These are phyloP conservation scores for Solanum pimpinellifolium DNA, from an alignment of 257 asterid genomes.

Conservation along the genomic window DNA sequence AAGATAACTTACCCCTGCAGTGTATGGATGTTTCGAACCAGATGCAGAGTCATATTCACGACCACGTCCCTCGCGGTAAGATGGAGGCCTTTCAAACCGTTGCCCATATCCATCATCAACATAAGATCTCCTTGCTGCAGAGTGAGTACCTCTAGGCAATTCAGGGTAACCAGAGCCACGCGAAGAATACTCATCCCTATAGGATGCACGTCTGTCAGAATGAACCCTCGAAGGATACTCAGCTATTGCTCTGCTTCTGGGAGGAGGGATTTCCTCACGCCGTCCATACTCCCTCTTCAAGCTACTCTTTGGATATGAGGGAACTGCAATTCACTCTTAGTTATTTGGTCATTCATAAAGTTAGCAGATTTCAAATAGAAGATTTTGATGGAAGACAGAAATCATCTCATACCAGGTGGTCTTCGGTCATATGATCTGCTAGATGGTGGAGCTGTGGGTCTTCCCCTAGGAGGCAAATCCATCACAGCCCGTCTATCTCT, in stretches of 20 bases:
- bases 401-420: slow-evolving; percentile 56
- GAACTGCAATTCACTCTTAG: slow-evolving; percentile 26
- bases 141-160: slow-evolving; percentile 52
- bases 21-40: slow-evolving; percentile 86
- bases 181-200: slow-evolving; percentile 69
- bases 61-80: slow-evolving; percentile 62
- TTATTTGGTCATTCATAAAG: neutral
- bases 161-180: slow-evolving; percentile 72
- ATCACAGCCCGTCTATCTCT: slow-evolving; percentile 69
- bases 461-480: slow-evolving; percentile 57
- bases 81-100: slow-evolving; percentile 79
- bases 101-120: slow-evolving; percentile 71
- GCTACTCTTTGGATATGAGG: slow-evolving; percentile 64
- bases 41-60: slow-evolving; percentile 62
- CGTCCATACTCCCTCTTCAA: slow-evolving; percentile 65
- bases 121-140: slow-evolving; percentile 66
- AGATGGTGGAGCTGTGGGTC: slow-evolving; percentile 58
- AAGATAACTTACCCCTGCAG: slow-evolving; percentile 37
- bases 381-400: neutral
- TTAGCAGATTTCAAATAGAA: neutral
- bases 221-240: slow-evolving; percentile 57
- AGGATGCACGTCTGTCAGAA: slow-evolving; percentile 56
- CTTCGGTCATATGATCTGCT: slow-evolving; percentile 82
- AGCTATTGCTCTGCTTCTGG: slow-evolving; percentile 44
- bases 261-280: neutral